Evolutionary conservation across 495 filamentous ascomycete genomes (phyloP), one percentile per base, ranked within the genome.

Genomic region (Xylaria scruposa): DNA sequence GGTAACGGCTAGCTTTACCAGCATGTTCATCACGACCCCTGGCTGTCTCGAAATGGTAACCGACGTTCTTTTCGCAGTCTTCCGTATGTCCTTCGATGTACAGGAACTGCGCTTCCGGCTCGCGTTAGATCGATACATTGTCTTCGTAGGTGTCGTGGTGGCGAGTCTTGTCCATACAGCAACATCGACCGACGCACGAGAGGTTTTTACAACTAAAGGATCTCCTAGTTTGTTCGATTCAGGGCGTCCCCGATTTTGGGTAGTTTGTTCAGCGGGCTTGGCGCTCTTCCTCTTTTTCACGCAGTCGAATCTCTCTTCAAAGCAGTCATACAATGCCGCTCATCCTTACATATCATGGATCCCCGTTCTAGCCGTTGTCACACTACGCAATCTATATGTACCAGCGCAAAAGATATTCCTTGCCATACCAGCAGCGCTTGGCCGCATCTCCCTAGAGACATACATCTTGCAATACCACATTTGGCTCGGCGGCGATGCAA

Each of bases 381-480:
- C 82, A 17, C 75, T 91, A 10, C 82, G 89, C 24, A 91, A 89
- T 74, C 77, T 80, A 1, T 82, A 80, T 60, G 71, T 73, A 3
- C 49, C 72, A 21, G 68, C 86, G 15, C 79, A 86, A 38, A 83
- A 81, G 26, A 73, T 77, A 56, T 78, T 88, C 71, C 86, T 85
- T 7, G 54, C 54, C 0, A 66, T 80, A 26, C 89, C 89, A 62
- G 81, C 87, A 6, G 88, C 84, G 82, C 74, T 91, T 0, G 90
- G 90, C 12, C 80, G 81, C 9, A 82, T 81, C 47, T 88, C 87
- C 7, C 80, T 91, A 6, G 90, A 90, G 72, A 87, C 86, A 1
- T 91, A 89, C 71, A 81, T 88, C 19, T 74, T 91, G 33, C 88
- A 90, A 63, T 85, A 85, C 75, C 90, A 91, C 73, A 85, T 90